phyloP scores from a whole-genome alignment of 1,284 basidiomycete genomes.

The Malassezia furfur region DNA sequence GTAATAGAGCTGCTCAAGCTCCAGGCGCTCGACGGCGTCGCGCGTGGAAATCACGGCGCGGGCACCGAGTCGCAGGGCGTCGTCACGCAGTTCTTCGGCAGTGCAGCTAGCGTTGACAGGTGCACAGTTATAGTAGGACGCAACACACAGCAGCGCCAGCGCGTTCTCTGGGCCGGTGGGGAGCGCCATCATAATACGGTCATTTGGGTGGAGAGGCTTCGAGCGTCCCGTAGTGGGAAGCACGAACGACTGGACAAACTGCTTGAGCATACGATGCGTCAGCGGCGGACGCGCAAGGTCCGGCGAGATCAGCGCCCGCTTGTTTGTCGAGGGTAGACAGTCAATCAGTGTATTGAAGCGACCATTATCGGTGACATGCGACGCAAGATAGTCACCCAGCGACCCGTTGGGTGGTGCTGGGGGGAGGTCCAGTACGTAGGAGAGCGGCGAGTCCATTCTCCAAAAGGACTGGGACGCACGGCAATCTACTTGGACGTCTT shows the following conservation, averaged over 20 bases:
- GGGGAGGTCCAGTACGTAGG: conserved; percentile 39
- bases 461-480: background rate
- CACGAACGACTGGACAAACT: conserved; percentile 36
- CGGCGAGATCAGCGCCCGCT: conserved; percentile 44
- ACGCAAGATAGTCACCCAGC: conserved; percentile 43
- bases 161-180: conserved; percentile 47
- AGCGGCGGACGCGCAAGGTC: conserved; percentile 41
- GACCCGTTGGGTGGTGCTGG: conserved; percentile 28
- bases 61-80: conserved; percentile 43
- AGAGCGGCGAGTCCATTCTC: conserved; percentile 30
- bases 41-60: conserved; percentile 43
- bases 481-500: no score
- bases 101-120: conserved; percentile 47
- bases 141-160: conserved; percentile 38
- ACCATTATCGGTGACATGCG: conserved; percentile 45
- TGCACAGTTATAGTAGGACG: conserved; percentile 45
- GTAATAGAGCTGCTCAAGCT: conserved; percentile 27
- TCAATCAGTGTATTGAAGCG: conserved; percentile 36
- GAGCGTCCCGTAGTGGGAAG: conserved; percentile 26
- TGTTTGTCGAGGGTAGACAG: conserved; percentile 37
- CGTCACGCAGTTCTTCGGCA: conserved; percentile 44
- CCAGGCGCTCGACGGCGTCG: conserved; percentile 41
- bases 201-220: conserved; percentile 34
- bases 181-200: conserved; percentile 47
- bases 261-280: conserved; percentile 40